A percentile compares a stretch with the other conserved stretches of the same genome.
phyloP scores from a whole-genome alignment of 2,329 filamentous ascomycete species.

The Penicillium sp. region DNA sequence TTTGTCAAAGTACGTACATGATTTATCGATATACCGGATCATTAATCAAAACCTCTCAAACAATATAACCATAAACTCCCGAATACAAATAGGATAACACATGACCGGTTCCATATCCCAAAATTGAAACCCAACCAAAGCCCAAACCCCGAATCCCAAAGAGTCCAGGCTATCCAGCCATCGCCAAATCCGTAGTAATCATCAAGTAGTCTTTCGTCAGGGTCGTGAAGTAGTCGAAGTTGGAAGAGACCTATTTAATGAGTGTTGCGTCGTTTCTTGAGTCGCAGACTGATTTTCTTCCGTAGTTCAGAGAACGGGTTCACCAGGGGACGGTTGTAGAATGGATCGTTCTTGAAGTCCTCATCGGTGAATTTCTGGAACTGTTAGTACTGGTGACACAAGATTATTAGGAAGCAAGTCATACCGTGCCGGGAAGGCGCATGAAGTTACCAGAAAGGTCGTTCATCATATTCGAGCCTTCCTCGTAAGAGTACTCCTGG shows the following conservation, averaged over 20 bases:
- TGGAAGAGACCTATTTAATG: conserved; percentile 1
- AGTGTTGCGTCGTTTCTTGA: conserved; percentile 24
- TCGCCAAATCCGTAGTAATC: conserved; percentile 3
- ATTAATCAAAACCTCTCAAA: neutral
- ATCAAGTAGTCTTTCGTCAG: conserved; percentile 8
- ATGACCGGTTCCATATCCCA: neutral
- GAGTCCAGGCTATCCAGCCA: conserved; percentile 2
- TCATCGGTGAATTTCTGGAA: conserved; percentile 42
- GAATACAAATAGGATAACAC: neutral
- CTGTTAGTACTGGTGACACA: neutral
- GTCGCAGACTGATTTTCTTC: conserved; percentile 30
- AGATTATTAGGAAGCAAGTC: conserved; percentile 33
- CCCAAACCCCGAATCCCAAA: conserved; percentile 5
- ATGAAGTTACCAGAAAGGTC: conserved; percentile 61
- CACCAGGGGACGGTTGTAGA: conserved; percentile 33
- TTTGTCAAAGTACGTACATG: neutral
- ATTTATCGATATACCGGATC: neutral
- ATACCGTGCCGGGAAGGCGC: conserved; percentile 70
- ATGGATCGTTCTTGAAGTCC: conserved; percentile 43
- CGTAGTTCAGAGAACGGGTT: conserved; percentile 32
- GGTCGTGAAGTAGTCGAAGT: neutral
- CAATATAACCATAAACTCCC: neutral
- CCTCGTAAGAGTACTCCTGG: conserved; percentile 71
- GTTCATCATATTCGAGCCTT: conserved; percentile 87
- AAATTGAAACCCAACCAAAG: neutral